phyloP scores from a whole-genome alignment of 2,329 filamentous ascomycete species.

The Cladophialophora immunda region DNA sequence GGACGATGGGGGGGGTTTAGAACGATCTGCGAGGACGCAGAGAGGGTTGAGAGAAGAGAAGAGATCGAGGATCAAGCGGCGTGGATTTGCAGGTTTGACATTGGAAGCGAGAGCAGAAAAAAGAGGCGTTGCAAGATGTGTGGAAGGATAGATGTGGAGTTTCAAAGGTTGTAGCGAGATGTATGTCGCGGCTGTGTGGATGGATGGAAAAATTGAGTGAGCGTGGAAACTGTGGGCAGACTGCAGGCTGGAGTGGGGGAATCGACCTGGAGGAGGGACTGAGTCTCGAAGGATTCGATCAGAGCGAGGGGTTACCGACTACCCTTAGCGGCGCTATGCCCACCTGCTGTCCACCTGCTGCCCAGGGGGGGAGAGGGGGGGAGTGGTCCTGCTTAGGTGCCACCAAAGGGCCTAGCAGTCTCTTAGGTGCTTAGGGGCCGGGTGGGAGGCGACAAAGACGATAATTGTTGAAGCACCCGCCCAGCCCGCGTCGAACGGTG shows the following conservation, averaged over 20 bases:
- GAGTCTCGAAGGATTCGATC: conserved; percentile 15
- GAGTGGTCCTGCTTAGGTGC: conserved; percentile 14
- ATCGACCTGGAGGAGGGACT: conserved; percentile 19
- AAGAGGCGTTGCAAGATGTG: conserved; percentile 11
- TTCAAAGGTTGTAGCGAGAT: conserved; percentile 12
- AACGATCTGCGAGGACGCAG: conserved; percentile 22
- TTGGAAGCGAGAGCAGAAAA: conserved; percentile 7
- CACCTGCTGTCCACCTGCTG: not conserved
- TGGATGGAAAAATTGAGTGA: conserved; percentile 18
- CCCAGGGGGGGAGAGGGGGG: not conserved
- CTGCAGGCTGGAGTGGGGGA: conserved; percentile 18
- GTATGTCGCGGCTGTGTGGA: conserved; percentile 5
- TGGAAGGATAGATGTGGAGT: conserved; percentile 8
- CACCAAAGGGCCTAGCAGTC: not conserved
- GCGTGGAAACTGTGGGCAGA: conserved; percentile 7
- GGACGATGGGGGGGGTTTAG: conserved; percentile 10
- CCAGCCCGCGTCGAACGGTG: conserved; percentile 2
- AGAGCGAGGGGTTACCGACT: conserved; percentile 5
- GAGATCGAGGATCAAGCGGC: conserved; percentile 21
- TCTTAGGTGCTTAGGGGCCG: conserved; percentile 3
- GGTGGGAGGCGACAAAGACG: conserved; percentile 26
- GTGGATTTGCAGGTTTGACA: conserved; percentile 1
- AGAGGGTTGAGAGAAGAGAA: conserved; percentile 11
- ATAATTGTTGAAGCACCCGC: conserved; percentile 9
- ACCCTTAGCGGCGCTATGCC: conserved; percentile 16